These are phyloP conservation scores for Umbelopsis sp. DNA, from an alignment of 192 early-diverging fungal genomes.

Conservation along the genomic window DNA sequence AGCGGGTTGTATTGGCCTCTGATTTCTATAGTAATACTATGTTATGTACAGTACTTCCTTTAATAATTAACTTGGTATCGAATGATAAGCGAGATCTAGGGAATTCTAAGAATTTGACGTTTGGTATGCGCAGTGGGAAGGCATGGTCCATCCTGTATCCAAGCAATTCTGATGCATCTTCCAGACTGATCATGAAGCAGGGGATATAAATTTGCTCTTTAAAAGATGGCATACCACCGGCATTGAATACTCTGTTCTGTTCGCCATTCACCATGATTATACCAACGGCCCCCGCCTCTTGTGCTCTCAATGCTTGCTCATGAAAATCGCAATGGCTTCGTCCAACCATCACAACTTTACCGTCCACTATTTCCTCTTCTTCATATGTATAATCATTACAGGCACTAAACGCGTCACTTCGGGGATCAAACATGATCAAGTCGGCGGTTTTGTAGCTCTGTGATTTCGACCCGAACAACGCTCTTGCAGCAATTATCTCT, in stretches of 20 bases:
- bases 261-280: slow-evolving; percentile 41
- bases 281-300: slow-evolving; percentile 44
- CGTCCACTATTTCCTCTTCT: slow-evolving; percentile 27
- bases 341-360: slow-evolving; percentile 43
- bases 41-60: slow-evolving; percentile 10
- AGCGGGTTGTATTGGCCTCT: no score
- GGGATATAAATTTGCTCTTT: neutral
- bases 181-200: neutral
- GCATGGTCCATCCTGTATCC: neutral
- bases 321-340: slow-evolving; percentile 49
- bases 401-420: slow-evolving; percentile 19
- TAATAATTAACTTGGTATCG: slow-evolving; percentile 10
- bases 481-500: neutral
- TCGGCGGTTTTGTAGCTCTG: neutral
- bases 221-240: neutral
- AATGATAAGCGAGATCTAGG: neutral
- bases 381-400: slow-evolving; percentile 38
- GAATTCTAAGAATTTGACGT: neutral
- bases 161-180: neutral
- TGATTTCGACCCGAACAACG: neutral
- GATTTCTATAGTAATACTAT: slow-evolving; percentile 9
- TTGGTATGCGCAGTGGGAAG: slow-evolving; percentile 1
- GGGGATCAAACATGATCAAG: neutral
- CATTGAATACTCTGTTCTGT: neutral
- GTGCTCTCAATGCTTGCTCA: slow-evolving; percentile 46